A percentile compares a stretch with the other conserved stretches of the same genome.
Evolutionary conservation across 108 stramenopile genomes (phyloP).

Genomic region (Conticribra weissflogii): DNA sequence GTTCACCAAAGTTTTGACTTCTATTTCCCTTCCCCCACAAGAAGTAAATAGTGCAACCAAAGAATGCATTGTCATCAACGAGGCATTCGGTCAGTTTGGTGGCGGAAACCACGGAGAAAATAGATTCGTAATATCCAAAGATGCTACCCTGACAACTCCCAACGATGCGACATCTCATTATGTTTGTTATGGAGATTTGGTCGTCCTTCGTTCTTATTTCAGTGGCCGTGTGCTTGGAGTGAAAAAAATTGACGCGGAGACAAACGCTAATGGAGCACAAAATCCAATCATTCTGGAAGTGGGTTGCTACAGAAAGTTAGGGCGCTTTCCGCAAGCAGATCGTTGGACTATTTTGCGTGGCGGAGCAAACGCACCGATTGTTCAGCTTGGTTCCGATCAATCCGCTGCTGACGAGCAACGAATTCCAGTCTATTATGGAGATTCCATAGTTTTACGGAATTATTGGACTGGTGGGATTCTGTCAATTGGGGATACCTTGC

Average conservation of each 20-base stretch:
- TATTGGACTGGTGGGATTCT: conserved; percentile 67
- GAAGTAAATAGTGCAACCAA: neutral
- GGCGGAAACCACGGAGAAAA: conserved; percentile 9
- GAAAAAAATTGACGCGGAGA: conserved; percentile 13
- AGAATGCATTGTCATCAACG: conserved; percentile 40
- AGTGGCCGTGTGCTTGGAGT: conserved; percentile 40
- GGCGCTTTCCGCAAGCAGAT: conserved; percentile 33
- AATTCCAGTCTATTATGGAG: conserved; percentile 61
- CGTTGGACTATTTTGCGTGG: conserved; percentile 45
- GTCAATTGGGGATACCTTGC: conserved; percentile 46
- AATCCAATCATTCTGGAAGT: conserved; percentile 19
- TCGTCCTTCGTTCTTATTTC: conserved; percentile 26
- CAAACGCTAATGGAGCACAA: neutral
- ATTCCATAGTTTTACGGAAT: conserved; percentile 67
- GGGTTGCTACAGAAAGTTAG: conserved; percentile 43
- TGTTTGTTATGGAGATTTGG: conserved; percentile 42
- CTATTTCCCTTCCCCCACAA: conserved; percentile 24
- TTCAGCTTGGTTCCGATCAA: conserved; percentile 29
- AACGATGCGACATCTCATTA: neutral
- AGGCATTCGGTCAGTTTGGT: conserved; percentile 16
- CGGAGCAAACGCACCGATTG: conserved; percentile 31
- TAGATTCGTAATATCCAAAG: conserved; percentile 19
- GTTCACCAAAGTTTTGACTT: conserved; percentile 28
- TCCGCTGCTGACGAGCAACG: conserved; percentile 6
- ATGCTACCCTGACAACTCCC: neutral